phyloP scores from a whole-genome alignment of 306 rosid species.

The Alnus glutinosa region DNA sequence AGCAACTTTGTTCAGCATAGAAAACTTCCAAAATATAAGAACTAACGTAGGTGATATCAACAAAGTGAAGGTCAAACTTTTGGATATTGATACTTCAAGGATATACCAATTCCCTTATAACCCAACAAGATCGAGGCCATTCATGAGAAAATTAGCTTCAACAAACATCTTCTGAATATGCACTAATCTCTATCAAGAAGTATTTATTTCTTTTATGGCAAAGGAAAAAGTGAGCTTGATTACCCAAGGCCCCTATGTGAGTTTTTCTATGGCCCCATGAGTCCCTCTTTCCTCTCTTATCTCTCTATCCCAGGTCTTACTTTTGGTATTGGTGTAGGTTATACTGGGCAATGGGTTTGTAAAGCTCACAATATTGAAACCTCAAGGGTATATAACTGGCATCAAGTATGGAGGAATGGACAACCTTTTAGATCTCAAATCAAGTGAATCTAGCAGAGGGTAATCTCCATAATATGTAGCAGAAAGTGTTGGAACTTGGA shows the following conservation, averaged over 20 bases:
- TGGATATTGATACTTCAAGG: no score
- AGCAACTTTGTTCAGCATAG: no score
- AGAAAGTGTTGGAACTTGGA: background rate
- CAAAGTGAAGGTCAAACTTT: no score
- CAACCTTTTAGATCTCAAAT: conserved; percentile 38
- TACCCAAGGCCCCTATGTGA: background rate
- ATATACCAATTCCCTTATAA: no score
- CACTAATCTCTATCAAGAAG: background rate
- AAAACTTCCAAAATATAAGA: no score
- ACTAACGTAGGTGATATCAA: no score
- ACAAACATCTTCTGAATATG: background rate
- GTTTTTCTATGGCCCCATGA: background rate
- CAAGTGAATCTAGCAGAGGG: conserved; percentile 38
- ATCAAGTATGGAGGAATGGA: conserved; percentile 43
- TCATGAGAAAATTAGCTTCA: background rate
- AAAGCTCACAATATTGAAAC: conserved; percentile 35
- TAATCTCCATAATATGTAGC: conserved; percentile 4
- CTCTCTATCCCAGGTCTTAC: background rate
- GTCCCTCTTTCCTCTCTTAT: background rate
- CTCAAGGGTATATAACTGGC: conserved; percentile 36
- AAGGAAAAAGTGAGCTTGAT: conserved; percentile 35
- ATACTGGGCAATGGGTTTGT: conserved; percentile 35
- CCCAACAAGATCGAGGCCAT: no score
- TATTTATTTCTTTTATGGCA: conserved; percentile 21
- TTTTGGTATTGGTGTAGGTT: conserved; percentile 25